A percentile compares a stretch with the other conserved stretches of the same genome.
Conservation (phyloP, 768 basidiomycete species). For the Gautieria morchelliformis region DNA sequence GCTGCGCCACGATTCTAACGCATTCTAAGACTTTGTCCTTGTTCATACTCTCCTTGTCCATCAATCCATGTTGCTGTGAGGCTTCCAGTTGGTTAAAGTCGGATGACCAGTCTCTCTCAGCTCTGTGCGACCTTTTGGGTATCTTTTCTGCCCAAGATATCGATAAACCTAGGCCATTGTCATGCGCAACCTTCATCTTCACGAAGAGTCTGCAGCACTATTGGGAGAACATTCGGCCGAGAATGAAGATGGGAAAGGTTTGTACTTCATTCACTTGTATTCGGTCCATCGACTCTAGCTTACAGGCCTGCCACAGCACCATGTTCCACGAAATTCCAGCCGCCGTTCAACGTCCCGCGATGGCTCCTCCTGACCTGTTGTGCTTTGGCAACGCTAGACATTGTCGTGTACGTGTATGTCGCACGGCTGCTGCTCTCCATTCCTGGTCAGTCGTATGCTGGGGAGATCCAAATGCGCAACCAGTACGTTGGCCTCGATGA, state of each 20-base stretch:
- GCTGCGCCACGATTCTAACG: too few relatives aligned
- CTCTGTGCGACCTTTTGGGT: too few relatives aligned
- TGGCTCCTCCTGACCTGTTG: background rate
- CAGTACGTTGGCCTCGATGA: background rate
- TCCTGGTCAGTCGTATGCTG: background rate
- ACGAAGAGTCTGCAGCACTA: background rate
- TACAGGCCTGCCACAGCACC: background rate
- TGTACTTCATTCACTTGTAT: background rate
- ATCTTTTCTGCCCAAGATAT: too few relatives aligned
- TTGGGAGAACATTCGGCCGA: background rate
- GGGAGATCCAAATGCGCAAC: background rate
- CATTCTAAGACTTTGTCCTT: too few relatives aligned
- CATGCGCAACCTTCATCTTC: background rate
- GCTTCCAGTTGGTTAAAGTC: too few relatives aligned
- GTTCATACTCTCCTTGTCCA: too few relatives aligned
- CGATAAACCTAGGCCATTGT: too few relatives aligned
- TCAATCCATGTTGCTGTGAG: too few relatives aligned
- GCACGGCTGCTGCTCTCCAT: background rate
- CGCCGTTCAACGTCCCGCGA: conserved; percentile 26
- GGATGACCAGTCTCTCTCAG: too few relatives aligned
- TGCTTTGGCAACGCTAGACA: background rate
- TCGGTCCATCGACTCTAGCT: background rate
- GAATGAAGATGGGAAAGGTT: background rate
- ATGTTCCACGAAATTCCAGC: conserved; percentile 23
- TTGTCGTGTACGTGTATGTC: background rate